Evolutionary conservation across 176 grass and related monocot genomes (phyloP).

Genomic region (Dendrocalamus sinicus): DNA sequence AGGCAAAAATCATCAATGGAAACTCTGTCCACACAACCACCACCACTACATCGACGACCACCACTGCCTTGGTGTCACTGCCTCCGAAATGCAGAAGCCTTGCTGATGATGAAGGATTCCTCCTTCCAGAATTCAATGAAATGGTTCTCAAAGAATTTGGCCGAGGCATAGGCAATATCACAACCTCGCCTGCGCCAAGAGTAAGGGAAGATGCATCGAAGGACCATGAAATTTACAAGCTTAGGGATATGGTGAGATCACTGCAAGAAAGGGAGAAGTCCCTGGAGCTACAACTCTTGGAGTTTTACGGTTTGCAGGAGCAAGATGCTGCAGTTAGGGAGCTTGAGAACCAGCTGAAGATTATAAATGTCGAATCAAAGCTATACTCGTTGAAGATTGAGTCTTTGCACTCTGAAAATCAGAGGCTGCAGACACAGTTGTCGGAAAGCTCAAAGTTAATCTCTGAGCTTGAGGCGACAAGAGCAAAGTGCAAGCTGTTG

Average conservation of each 20-base stretch:
- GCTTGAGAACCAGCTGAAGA: conserved; percentile 86
- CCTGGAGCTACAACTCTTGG: conserved; percentile 70
- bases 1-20: conserved; percentile 59
- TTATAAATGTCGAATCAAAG: conserved; percentile 77
- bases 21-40: conserved; percentile 61
- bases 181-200: conserved; percentile 36
- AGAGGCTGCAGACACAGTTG: conserved; percentile 60
- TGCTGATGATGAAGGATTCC: conserved; percentile 65
- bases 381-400: conserved; percentile 75
- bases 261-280: conserved; percentile 81
- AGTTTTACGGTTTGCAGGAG: conserved; percentile 74
- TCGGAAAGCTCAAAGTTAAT: conserved; percentile 52
- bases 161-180: conserved; percentile 39
- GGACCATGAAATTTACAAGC: conserved; percentile 66
- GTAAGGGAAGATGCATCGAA: conserved; percentile 52
- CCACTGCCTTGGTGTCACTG: conserved; percentile 44
- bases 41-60: conserved; percentile 48
- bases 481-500: conserved; percentile 63
- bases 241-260: conserved; percentile 78
- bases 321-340: conserved; percentile 67
- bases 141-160: conserved; percentile 71
- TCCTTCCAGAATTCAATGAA: conserved; percentile 84
- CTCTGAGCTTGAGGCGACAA: conserved; percentile 65
- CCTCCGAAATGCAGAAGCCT: conserved; percentile 60
- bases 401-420: conserved; percentile 82